Evolutionary conservation across 2,329 filamentous ascomycete genomes (phyloP).

Genomic region (Mollisiaceae sp.): DNA sequence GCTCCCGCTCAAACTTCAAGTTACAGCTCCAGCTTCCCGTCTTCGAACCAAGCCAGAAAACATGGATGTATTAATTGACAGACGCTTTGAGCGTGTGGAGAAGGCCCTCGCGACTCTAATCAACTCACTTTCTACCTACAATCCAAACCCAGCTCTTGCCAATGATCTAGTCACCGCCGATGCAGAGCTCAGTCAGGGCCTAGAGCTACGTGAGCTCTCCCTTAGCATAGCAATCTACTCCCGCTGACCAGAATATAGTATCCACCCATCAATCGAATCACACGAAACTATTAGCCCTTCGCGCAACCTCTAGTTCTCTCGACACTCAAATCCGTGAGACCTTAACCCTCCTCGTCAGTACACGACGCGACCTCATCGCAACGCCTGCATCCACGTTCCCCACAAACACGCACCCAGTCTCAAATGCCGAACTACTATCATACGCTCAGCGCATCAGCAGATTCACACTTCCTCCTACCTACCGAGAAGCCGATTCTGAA

Average conservation of each 20-base stretch:
- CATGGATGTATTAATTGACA: slow-evolving; percentile 69
- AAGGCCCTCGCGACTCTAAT: slow-evolving; percentile 71
- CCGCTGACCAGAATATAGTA: slow-evolving; percentile 51
- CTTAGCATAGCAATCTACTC: neutral
- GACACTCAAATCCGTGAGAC: slow-evolving; percentile 76
- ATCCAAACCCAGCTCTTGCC: slow-evolving; percentile 71
- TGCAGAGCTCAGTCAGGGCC: slow-evolving; percentile 65
- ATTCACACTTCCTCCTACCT: slow-evolving; percentile 68
- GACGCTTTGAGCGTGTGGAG: slow-evolving; percentile 69
- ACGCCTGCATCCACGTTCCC: slow-evolving; percentile 64
- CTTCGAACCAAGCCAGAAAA: slow-evolving; percentile 14
- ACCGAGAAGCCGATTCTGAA: slow-evolving; percentile 32
- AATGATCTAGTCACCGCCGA: slow-evolving; percentile 75
- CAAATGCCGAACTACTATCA: slow-evolving; percentile 74
- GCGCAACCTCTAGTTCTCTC: slow-evolving; percentile 65
- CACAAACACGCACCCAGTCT: slow-evolving; percentile 58
- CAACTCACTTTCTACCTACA: slow-evolving; percentile 82
- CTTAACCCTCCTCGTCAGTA: slow-evolving; percentile 69
- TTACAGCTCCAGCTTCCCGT: neutral
- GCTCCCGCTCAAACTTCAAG: slow-evolving; percentile 3
- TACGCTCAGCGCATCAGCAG: slow-evolving; percentile 82
- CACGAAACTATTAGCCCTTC: slow-evolving; percentile 70
- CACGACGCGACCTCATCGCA: slow-evolving; percentile 73
- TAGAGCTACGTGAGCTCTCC: slow-evolving; percentile 63
- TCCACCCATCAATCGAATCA: slow-evolving; percentile 78